phyloP scores from a whole-genome alignment of 768 basidiomycete genomes.

The Sistotremastrum suecicum region DNA sequence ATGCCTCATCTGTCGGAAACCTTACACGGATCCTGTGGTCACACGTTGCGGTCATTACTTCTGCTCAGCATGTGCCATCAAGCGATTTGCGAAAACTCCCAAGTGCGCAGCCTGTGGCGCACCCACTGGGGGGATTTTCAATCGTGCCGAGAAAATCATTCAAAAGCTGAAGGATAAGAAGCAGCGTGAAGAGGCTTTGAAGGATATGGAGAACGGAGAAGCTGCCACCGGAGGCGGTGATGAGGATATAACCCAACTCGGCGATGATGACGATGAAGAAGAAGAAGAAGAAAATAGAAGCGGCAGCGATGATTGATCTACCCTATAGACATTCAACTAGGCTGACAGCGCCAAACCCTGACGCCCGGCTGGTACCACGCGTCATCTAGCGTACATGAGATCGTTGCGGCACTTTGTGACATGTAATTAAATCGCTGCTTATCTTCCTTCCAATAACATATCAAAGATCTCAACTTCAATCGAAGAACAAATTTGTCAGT shows the following conservation, averaged over 20 bases:
- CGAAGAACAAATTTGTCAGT: too few relatives aligned
- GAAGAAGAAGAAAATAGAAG: conserved; percentile 12
- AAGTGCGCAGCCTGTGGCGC: conserved; percentile 93
- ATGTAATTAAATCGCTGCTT: too few relatives aligned
- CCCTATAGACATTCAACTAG: background rate
- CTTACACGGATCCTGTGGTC: conserved; percentile 88
- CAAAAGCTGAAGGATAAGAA: conserved; percentile 70
- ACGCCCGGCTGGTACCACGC: too few relatives aligned
- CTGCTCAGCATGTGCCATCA: conserved; percentile 90
- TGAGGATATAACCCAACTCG: conserved; percentile 17
- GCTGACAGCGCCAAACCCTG: background rate
- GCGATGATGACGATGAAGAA: conserved; percentile 28
- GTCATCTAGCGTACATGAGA: too few relatives aligned
- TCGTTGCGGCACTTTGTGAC: too few relatives aligned
- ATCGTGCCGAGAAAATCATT: conserved; percentile 85
- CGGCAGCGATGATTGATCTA: conserved; percentile 10
- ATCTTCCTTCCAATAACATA: too few relatives aligned
- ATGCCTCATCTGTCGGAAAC: conserved; percentile 92
- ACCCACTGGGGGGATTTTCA: conserved; percentile 92
- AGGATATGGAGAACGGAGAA: conserved; percentile 30
- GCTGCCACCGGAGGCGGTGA: conserved; percentile 11
- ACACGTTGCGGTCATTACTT: conserved; percentile 97
- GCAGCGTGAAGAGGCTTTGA: conserved; percentile 34
- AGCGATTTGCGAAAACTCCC: conserved; percentile 84
- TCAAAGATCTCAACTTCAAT: too few relatives aligned